Percentiles rank a stretch among this genome's conserved stretches.
Conservation (phyloP, 768 basidiomycete species). For the Lentinus tigrinus region DNA sequence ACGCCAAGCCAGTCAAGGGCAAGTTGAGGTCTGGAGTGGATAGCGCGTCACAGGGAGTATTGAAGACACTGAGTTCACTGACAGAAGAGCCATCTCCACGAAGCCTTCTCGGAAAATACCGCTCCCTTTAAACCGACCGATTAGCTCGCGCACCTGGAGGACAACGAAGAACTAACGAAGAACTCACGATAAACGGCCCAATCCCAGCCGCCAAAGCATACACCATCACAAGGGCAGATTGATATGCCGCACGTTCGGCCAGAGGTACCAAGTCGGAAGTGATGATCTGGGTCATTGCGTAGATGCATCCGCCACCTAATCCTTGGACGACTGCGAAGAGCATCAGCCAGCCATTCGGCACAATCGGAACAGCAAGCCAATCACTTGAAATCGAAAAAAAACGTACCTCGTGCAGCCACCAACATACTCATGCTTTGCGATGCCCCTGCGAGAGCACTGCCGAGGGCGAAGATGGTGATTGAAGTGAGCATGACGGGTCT, state of each 20-base stretch:
- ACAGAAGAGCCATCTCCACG: constrained; percentile 23
- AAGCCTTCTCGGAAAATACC: constrained; percentile 19
- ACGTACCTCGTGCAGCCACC: constrained; percentile 39
- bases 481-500: constrained; percentile 31
- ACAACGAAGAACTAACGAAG: neutral
- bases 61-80: neutral
- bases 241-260: constrained; percentile 33
- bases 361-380: neutral
- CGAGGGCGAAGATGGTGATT: constrained; percentile 39
- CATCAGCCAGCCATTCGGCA: neutral
- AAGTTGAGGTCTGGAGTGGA: constrained; percentile 8
- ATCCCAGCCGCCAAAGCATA: constrained; percentile 24
- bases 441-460: constrained; percentile 43
- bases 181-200: constrained; percentile 27
- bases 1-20: constrained; percentile 1
- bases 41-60: neutral
- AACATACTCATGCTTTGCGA: constrained; percentile 40
- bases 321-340: constrained; percentile 30
- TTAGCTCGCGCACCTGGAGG: neutral
- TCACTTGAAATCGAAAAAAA: no score
- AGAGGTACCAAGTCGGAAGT: constrained; percentile 39
- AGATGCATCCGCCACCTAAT: constrained; percentile 30
- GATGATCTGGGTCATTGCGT: constrained; percentile 32
- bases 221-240: constrained; percentile 25
- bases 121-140: constrained; percentile 15